These are phyloP conservation scores for Aspergillus sp. DNA, from an alignment of 2,329 filamentous ascomycete genomes.

Conservation along the genomic window DNA sequence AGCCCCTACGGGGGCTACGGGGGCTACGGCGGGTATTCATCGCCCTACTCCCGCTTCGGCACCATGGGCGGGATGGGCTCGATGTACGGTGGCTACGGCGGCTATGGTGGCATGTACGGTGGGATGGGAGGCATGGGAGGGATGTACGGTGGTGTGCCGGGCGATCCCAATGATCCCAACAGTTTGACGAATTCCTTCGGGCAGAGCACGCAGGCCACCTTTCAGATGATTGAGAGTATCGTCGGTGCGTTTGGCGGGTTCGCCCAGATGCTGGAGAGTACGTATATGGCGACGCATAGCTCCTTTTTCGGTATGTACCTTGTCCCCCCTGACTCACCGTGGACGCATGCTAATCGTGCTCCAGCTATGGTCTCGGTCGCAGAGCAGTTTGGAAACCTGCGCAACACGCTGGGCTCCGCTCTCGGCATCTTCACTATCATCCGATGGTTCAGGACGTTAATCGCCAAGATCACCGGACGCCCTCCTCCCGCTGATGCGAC, in stretches of 20 bases:
- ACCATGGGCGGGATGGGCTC: conserved; percentile 49
- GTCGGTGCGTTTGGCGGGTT: conserved; percentile 96
- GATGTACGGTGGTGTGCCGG: conserved; percentile 49
- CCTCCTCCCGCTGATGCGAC: conserved; percentile 84
- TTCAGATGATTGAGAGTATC: conserved; percentile 96
- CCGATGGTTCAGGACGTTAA: conserved; percentile 86
- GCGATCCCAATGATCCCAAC: conserved; percentile 80
- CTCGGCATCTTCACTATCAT: conserved; percentile 94
- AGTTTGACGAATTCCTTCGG: conserved; percentile 94
- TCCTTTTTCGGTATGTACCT: conserved; percentile 85
- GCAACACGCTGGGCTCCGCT: conserved; percentile 88
- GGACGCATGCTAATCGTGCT: neutral
- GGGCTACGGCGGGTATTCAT: conserved; percentile 52
- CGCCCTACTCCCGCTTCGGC: conserved; percentile 55
- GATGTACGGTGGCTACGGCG: conserved; percentile 37
- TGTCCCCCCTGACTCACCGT: neutral
- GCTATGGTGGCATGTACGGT: conserved; percentile 47
- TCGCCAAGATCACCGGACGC: conserved; percentile 89
- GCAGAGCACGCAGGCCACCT: conserved; percentile 92
- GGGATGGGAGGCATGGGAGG: conserved; percentile 48
- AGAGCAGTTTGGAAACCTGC: conserved; percentile 91
- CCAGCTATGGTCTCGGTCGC: conserved; percentile 96
- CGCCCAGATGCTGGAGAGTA: conserved; percentile 98
- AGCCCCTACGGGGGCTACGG: conserved; percentile 49
- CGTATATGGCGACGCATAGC: conserved; percentile 98